Evolutionary conservation across 768 basidiomycete genomes (phyloP), one percentile per base, ranked within the genome.

Genomic region (Gyrodon lividus): DNA sequence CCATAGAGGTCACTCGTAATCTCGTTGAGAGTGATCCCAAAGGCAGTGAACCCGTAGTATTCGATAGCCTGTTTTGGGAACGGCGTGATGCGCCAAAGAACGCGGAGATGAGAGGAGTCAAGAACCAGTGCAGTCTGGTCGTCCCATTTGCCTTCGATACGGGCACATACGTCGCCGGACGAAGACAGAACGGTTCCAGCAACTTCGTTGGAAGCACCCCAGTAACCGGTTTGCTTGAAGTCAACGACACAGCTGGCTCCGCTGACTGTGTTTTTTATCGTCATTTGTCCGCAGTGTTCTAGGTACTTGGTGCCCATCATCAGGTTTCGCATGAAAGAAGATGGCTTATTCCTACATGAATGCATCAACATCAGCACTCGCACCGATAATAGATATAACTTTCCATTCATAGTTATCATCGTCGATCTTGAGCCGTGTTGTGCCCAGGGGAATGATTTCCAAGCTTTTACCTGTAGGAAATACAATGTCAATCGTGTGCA

Each of bases 261-360:
- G 22, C 74, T 78, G 23, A 73, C 73, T 6, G 68, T 72, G 59
- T 91, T 90, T 52, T 82, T 81, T 40, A 95, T 82, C 10, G 74
- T 79, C 82, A 93, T 81, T 64, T 86, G 80, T 23, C 92, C 92
- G 35, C 77, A 79, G 60, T 93, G 92, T 63, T 93, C 92, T 23
- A 95, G 77, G 64, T 94, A 95, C 63, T 93, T 93, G 22, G 89
- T 87, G 9, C 92, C 92, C 69, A 91, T 86, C 82, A 94, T 85
- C 51, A 95, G 72, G 69, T 93, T 93, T 54, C 92, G 75, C 75
- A 93, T 84, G 69, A 93, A 95, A 2, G 89, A 89, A 1, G 89
- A 91, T 2, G 92, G 92, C 57, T 87, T 89, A 42, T 80, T 86
- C 91, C 92, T 92, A 59, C 10, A 4, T 7, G 41, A 26, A 22